Evolutionary conservation across 2,329 filamentous ascomycete genomes (phyloP), one percentile per base, ranked within the genome.

Genomic region (Cephalotrichum gorgonifer): DNA sequence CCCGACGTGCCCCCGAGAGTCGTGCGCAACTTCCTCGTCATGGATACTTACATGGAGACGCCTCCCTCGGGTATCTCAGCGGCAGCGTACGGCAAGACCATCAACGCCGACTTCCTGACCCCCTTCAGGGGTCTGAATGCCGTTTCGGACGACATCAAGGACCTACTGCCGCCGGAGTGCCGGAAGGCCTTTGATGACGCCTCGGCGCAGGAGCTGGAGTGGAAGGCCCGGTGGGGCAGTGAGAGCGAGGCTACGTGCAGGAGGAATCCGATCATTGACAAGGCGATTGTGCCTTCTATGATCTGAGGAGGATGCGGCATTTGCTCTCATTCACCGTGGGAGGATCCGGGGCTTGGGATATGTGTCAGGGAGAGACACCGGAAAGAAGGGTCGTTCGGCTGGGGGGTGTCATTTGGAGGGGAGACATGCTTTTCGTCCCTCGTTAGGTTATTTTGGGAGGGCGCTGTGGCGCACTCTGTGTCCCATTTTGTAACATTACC

Each of bases 181-280:
- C 78, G 85, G 33, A 68, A 72, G 33, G 85, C 86, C 0, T 89
- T 95, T 53, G 72, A 88, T 46, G 71, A 76, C 48, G 83, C 87
- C 3, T 70, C 81, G 47, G 67, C 68, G 11, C 72, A 75, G 49
- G 87, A 95, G 64, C 64, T 67, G 52, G 67, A 75, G 48, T 97
- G 89, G 86, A 86, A 86, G 62, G 70, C 66, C 28, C 76, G 74
- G 54, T 95, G 89, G 88, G 78, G 77, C 15, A 74, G 77, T 5
- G 90, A 96, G 66, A 71, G 64, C 31, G 65, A 73, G 9, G 78
- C 79, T 51, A 71, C 66, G 51, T 69, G 72, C 35, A 69, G 79
- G 48, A 66, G 71, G 44, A 61, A 69, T 44, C 79, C 78, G 1
- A 61, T 74, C 38, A 81, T 84, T 52, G 79, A 84, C 64, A 83